Evolutionary conservation across 495 filamentous ascomycete species (phyloP), one percentile per base, ranked within the genome.

Genomic region (Ramalina intermedia): DNA sequence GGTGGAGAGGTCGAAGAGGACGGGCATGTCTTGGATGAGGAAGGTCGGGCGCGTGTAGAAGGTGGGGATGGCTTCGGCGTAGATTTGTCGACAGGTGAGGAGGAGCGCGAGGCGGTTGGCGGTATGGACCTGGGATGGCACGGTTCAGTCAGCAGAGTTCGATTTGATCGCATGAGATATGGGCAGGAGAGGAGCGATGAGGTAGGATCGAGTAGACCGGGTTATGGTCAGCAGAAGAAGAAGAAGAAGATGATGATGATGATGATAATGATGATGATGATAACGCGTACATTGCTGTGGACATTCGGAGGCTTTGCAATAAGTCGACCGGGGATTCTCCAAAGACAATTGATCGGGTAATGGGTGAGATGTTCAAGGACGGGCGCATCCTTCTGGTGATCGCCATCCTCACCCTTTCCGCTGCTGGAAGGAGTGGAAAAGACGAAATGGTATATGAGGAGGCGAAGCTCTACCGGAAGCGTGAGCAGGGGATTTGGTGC

Each of bases 371-470:
- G n/a, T 27, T 44, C 1, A 2, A 44, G 42, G 18, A 26, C 6
- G 6, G 18, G 18, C n/a, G 18, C n/a, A 44, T 16, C 18, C 17
- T 21, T 12, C 42, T 44, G 9, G 24, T 18, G 13, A 6, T 18
- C 1, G 18, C n/a, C 4, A 6, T 21, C 18, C 24, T 18, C n/a
- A 9, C 26, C 0, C 18, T 21, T 17, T 18, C n/a, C 17, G 42
- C n/a, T 16, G 18, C 16, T 16, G 2, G 20, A 26, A 2, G 42
- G 42, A 29, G 18, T 26, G 18, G 42, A 44, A 4, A 76, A 69
- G 54, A 74, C 69, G 47, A 75, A 70, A 14, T 59, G 56, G 59
- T 73, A 79, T 36, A 79, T 78, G 46, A 75, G 67, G 23, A 73
- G 58, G 13, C 76, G 71, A 47, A 80, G 66, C 58, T 80, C 76